These are phyloP conservation scores for Extremus antarcticus DNA, from an alignment of 495 filamentous ascomycete genomes.

Conservation along the genomic window DNA sequence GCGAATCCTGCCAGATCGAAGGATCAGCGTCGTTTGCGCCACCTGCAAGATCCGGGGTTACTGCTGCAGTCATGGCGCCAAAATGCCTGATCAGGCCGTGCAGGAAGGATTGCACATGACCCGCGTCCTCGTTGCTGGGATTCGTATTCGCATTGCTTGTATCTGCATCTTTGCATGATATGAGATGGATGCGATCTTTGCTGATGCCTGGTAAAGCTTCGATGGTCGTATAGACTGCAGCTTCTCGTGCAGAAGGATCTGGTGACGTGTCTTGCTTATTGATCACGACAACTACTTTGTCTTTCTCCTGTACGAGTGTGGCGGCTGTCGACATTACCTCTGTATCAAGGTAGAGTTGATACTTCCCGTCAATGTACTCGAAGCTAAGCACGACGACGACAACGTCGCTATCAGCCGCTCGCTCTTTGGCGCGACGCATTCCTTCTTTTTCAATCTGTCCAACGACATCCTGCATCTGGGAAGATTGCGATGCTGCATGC, in stretches of 20 bases:
- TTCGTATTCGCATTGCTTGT: neutral
- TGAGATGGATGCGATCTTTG: constrained; percentile 41
- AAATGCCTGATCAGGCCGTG: constrained; percentile 58
- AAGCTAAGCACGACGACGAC: constrained; percentile 70
- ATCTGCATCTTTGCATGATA: constrained; percentile 52
- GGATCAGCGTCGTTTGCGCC: constrained; percentile 27
- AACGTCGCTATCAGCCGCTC: constrained; percentile 75
- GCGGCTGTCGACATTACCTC: constrained; percentile 49
- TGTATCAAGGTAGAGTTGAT: constrained; percentile 39
- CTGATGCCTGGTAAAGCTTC: constrained; percentile 25
- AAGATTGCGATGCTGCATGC: neutral
- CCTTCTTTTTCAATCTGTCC: constrained; percentile 81
- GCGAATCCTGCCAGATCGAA: constrained; percentile 66
- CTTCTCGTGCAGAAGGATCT: constrained; percentile 17
- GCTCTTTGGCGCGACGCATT: constrained; percentile 71
- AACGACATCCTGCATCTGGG: constrained; percentile 26
- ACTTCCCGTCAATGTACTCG: constrained; percentile 35
- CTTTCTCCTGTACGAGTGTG: constrained; percentile 43
- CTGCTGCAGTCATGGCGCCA: constrained; percentile 55
- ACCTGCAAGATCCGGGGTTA: constrained; percentile 22
- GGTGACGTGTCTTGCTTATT: constrained; percentile 63
- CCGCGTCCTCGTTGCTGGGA: constrained; percentile 5
- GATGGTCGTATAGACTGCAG: constrained; percentile 9
- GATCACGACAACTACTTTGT: constrained; percentile 57
- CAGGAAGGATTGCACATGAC: constrained; percentile 53